phyloP scores from a whole-genome alignment of 2,329 filamentous ascomycete genomes.

The Colletotrichum theobromicola region DNA sequence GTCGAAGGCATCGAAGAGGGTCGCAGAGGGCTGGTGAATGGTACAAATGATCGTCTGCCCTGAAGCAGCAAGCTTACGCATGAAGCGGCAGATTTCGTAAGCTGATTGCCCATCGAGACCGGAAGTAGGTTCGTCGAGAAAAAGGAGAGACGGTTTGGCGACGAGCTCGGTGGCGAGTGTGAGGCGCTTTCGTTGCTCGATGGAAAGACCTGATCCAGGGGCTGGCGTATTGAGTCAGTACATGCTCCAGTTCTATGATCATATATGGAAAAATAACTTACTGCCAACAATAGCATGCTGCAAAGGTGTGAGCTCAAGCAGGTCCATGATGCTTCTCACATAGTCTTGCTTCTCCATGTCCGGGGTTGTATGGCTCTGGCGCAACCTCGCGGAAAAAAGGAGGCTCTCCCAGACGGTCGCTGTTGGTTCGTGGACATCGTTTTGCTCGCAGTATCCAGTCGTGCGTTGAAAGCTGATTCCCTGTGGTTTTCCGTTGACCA shows the following conservation, averaged over 20 bases:
- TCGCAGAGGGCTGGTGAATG: conserved; percentile 55
- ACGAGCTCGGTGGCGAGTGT: conserved; percentile 74
- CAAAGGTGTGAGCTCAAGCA: conserved; percentile 68
- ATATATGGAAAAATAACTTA: conserved; percentile 23
- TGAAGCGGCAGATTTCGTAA: conserved; percentile 44
- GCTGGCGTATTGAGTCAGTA: conserved; percentile 41
- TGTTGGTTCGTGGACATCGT: conserved; percentile 52
- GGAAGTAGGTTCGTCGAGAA: conserved; percentile 70
- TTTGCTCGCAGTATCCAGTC: conserved; percentile 26
- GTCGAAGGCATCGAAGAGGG: conserved; percentile 61
- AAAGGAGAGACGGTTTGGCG: conserved; percentile 69
- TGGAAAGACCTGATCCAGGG: conserved; percentile 49
- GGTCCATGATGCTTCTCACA: conserved; percentile 68
- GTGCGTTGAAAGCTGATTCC: conserved; percentile 1
- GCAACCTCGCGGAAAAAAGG: conserved; percentile 68
- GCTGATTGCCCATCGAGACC: conserved; percentile 40
- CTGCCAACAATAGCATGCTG: conserved; percentile 64
- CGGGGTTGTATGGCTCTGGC: conserved; percentile 60
- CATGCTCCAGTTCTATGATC: not conserved
- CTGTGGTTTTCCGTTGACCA: conserved; percentile 7
- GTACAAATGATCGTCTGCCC: conserved; percentile 63
- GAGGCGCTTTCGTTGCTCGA: conserved; percentile 65
- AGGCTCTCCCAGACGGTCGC: conserved; percentile 71
- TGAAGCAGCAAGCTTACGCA: conserved; percentile 59
- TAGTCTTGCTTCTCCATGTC: conserved; percentile 68